Conservation (phyloP, 2,329 filamentous ascomycete species). For the Phialophora verrucosa region DNA sequence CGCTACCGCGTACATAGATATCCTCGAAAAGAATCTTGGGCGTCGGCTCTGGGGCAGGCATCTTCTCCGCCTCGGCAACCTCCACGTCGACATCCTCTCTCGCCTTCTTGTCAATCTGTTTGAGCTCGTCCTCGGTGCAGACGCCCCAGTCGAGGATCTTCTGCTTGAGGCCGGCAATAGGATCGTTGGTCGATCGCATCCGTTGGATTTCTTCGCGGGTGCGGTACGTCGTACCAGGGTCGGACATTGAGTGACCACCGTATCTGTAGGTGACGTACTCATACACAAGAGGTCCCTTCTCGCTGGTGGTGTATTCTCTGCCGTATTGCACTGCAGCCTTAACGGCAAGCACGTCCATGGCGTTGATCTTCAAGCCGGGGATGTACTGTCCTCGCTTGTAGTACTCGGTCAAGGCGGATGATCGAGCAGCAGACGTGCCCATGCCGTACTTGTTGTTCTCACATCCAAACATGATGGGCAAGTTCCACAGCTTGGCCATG, state of each 20-base stretch:
- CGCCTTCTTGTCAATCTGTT: constrained; percentile 93
- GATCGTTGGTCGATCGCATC: constrained; percentile 98
- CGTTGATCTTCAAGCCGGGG: constrained; percentile 98
- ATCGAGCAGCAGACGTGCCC: constrained; percentile 94
- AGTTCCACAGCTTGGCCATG: constrained; percentile 99
- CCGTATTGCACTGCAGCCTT: constrained; percentile 95
- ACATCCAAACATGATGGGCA: constrained; percentile 94
- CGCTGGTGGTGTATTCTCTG: constrained; percentile 81
- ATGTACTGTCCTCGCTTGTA: constrained; percentile 99
- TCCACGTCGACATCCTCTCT: constrained; percentile 84
- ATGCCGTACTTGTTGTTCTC: constrained; percentile 99
- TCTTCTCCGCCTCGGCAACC: constrained; percentile 87
- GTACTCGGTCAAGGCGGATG: constrained; percentile 96
- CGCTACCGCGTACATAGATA: constrained; percentile 87
- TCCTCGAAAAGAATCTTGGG: constrained; percentile 91
- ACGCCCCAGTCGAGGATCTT: constrained; percentile 97
- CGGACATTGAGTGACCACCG: constrained; percentile 99
- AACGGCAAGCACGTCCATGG: constrained; percentile 98
- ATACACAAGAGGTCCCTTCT: constrained; percentile 91
- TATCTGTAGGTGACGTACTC: constrained; percentile 99
- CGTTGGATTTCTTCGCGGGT: constrained; percentile 99
- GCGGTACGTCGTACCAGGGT: constrained; percentile 98
- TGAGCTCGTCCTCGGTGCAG: constrained; percentile 90
- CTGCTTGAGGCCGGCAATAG: constrained; percentile 96
- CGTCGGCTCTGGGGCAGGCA: constrained; percentile 78